phyloP scores from a whole-genome alignment of 1,284 basidiomycete genomes.

The Tremellales sp. region DNA sequence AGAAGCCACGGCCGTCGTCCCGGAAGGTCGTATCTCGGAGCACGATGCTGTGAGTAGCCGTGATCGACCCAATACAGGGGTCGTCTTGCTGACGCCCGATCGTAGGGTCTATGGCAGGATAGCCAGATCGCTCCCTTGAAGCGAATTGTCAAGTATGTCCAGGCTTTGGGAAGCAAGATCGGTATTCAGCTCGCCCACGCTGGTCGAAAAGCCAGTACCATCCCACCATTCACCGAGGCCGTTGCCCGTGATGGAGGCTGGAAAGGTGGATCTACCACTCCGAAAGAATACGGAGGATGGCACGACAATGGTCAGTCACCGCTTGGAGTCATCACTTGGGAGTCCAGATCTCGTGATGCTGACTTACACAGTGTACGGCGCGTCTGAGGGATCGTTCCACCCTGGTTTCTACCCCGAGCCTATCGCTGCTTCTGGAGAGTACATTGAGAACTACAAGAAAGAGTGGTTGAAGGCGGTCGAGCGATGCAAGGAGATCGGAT shows the following conservation, averaged over 20 bases:
- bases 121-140: slow-evolving; percentile 64
- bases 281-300: slow-evolving; percentile 62
- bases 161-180: slow-evolving; percentile 62
- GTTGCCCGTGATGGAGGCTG: slow-evolving; percentile 37
- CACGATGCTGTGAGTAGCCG: slow-evolving; percentile 40
- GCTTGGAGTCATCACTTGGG: neutral
- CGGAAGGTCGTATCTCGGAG: slow-evolving; percentile 64
- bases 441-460: slow-evolving; percentile 61
- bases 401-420: slow-evolving; percentile 54
- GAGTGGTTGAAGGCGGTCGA: slow-evolving; percentile 63
- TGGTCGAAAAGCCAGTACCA: slow-evolving; percentile 65
- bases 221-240: slow-evolving; percentile 57
- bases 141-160: slow-evolving; percentile 69
- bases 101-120: slow-evolving; percentile 66
- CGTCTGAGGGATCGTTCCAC: slow-evolving; percentile 58
- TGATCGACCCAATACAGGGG: neutral
- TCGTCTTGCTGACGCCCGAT: neutral
- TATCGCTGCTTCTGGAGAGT: slow-evolving; percentile 56
- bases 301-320: slow-evolving; percentile 55
- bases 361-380: slow-evolving; percentile 50
- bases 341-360: neutral
- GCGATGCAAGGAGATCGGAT: slow-evolving; percentile 61
- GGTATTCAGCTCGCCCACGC: slow-evolving; percentile 79
- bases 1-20: slow-evolving; percentile 66
- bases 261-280: slow-evolving; percentile 38